Conservation (phyloP, 345 rosid species). For the Adansonia digitata region DNA sequence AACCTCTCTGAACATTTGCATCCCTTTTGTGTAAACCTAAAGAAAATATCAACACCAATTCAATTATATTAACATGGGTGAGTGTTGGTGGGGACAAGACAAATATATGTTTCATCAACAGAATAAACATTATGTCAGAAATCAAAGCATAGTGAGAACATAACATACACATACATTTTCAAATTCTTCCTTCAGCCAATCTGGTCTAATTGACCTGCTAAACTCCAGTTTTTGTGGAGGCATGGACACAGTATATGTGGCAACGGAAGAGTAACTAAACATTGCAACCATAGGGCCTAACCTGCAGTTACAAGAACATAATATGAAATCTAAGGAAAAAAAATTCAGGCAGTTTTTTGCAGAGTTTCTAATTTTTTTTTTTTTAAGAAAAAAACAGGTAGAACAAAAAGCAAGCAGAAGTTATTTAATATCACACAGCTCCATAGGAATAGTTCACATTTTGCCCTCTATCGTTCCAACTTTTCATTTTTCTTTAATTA, state of each 20-base stretch:
- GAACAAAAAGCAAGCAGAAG: not conserved
- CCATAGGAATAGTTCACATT: not conserved
- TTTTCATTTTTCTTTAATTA: no score
- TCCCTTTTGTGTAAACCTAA: slow-evolving; percentile 64
- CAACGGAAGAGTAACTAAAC: slow-evolving; percentile 76
- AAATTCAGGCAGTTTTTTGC: not conserved
- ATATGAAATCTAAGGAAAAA: slow-evolving; percentile 1
- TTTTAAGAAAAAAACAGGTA: no score
- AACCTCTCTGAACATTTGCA: slow-evolving; percentile 53
- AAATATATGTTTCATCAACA: not conserved
- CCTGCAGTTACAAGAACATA: slow-evolving; percentile 40
- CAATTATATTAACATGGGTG: not conserved
- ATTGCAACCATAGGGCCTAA: slow-evolving; percentile 82
- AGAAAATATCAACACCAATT: slow-evolving; percentile 10
- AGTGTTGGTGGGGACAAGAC: not conserved
- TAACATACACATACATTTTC: slow-evolving; percentile 39
- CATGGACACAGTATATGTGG: slow-evolving; percentile 61
- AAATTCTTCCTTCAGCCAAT: slow-evolving; percentile 55
- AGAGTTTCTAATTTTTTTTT: not conserved
- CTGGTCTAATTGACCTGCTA: slow-evolving; percentile 44
- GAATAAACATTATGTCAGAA: not conserved
- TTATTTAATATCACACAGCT: not conserved
- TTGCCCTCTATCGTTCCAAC: no score
- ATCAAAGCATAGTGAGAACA: slow-evolving; percentile 5
- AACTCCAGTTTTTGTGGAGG: slow-evolving; percentile 72